A percentile compares a stretch with the other conserved stretches of the same genome.
Conservation (phyloP, 805 yeast species). For the Middelhovenomyces tepae region DNA sequence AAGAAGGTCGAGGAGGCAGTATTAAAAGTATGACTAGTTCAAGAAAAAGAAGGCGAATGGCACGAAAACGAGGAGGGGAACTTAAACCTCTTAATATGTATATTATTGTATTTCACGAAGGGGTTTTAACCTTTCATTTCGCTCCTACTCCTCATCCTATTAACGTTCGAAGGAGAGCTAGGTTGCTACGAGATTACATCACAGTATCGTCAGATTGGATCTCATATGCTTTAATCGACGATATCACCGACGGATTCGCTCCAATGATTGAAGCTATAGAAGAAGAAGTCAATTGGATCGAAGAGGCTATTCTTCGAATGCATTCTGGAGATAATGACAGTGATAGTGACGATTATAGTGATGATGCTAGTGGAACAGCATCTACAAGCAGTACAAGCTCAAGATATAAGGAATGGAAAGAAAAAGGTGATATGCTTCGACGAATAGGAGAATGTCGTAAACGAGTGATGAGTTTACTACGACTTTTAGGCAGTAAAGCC, state of each 20-base stretch:
- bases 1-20: slow-evolving; percentile 2
- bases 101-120: slow-evolving; percentile 82
- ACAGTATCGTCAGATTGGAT: slow-evolving; percentile 95
- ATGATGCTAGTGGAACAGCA: slow-evolving; percentile 9
- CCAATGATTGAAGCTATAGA: slow-evolving; percentile 94
- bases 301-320: slow-evolving; percentile 81
- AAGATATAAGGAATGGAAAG: slow-evolving; percentile 64
- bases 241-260: slow-evolving; percentile 94
- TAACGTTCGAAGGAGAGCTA: slow-evolving; percentile 87
- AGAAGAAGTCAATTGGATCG: slow-evolving; percentile 89
- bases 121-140: slow-evolving; percentile 88
- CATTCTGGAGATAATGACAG: slow-evolving; percentile 55
- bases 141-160: slow-evolving; percentile 94
- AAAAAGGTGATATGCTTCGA: slow-evolving; percentile 90
- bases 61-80: neutral
- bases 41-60: neutral
- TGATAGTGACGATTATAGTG: slow-evolving; percentile 32
- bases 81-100: slow-evolving; percentile 87
- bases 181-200: slow-evolving; percentile 77
- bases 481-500: slow-evolving; percentile 85
- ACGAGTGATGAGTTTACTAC: slow-evolving; percentile 80
- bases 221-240: slow-evolving; percentile 92
- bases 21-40: neutral
- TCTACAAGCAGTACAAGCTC: slow-evolving; percentile 19
- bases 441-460: slow-evolving; percentile 94